phyloP scores from a whole-genome alignment of 768 basidiomycete species.

The Suillus occidentalis region DNA sequence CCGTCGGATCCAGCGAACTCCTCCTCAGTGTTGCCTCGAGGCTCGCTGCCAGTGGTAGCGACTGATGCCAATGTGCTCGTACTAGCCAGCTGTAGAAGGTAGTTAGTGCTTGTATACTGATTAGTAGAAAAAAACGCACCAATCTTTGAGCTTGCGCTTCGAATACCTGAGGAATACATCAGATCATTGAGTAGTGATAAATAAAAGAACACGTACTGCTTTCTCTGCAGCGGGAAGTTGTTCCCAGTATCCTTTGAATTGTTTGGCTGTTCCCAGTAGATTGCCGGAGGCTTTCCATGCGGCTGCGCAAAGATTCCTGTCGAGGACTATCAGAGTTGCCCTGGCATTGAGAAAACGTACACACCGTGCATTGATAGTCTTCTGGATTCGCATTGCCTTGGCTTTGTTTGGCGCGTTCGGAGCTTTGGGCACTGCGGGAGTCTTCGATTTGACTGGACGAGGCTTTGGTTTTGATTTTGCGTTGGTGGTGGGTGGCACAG shows the following conservation, averaged over 20 bases:
- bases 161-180: background rate
- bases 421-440: background rate
- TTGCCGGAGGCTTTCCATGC: background rate
- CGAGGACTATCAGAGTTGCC: background rate
- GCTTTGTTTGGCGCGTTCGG: background rate
- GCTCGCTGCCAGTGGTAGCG: background rate
- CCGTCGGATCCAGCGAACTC: background rate
- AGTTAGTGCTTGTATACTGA: background rate
- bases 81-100: background rate
- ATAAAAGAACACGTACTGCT: background rate
- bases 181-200: background rate
- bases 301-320: background rate
- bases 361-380: background rate
- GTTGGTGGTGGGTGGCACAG: too few relatives aligned
- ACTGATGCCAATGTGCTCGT: background rate
- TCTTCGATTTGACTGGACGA: background rate
- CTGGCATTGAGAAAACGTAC: background rate
- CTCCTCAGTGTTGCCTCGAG: background rate
- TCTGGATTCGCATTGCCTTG: background rate
- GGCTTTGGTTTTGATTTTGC: background rate
- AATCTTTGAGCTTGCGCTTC: background rate
- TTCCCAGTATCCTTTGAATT: background rate
- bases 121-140: background rate
- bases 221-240: background rate
- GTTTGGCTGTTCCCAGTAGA: background rate